These are phyloP conservation scores for Ceratocystis lukuohia DNA, from an alignment of 2,329 filamentous ascomycete genomes.

Conservation along the genomic window DNA sequence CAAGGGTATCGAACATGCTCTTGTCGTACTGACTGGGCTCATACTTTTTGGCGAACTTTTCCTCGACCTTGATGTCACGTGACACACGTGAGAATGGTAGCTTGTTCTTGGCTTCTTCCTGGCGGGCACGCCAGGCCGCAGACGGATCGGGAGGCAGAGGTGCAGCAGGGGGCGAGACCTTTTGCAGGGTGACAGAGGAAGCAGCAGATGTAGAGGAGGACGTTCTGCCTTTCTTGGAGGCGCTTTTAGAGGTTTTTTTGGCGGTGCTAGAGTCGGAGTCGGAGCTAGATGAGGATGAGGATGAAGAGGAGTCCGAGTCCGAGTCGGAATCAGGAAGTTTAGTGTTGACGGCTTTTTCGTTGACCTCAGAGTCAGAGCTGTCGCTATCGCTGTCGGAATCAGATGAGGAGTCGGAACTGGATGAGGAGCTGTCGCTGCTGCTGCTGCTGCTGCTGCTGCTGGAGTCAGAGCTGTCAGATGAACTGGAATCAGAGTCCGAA, in stretches of 20 bases:
- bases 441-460: conserved; percentile 23
- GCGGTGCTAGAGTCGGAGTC: conserved; percentile 22
- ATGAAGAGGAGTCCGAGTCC: too few relatives aligned
- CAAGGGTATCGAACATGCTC: conserved; percentile 73
- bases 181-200: conserved; percentile 37
- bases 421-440: conserved; percentile 23
- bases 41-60: conserved; percentile 67
- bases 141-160: conserved; percentile 41
- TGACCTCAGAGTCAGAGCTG: too few relatives aligned
- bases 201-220: conserved; percentile 34
- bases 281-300: conserved; percentile 3
- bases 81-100: conserved; percentile 67
- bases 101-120: conserved; percentile 41
- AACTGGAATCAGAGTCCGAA: conserved; percentile 14
- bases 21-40: conserved; percentile 78
- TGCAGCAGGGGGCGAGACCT: conserved; percentile 37
- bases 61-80: conserved; percentile 53
- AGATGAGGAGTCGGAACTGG: conserved; percentile 10
- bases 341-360: too few relatives aligned
- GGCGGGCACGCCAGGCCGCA: conserved; percentile 27
- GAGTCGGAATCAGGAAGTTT: too few relatives aligned
- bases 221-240: conserved; percentile 27
- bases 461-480: conserved; percentile 22
- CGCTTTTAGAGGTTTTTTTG: conserved; percentile 21
- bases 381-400: conserved; percentile 4